These are phyloP conservation scores for Aegilops longissima DNA, from an alignment of 176 grass and related monocot genomes.

Conservation along the genomic window DNA sequence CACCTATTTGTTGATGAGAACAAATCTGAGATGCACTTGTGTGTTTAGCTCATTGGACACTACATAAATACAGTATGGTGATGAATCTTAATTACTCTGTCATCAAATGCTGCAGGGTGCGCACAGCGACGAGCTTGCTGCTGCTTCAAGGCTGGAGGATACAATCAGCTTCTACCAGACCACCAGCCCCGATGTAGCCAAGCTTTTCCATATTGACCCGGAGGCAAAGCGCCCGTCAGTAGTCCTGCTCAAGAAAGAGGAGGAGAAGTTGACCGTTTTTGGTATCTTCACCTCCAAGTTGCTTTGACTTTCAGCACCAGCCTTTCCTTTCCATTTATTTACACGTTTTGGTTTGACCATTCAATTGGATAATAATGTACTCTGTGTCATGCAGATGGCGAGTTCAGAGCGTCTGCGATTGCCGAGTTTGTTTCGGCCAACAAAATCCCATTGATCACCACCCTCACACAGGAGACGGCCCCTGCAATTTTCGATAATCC, in stretches of 20 bases:
- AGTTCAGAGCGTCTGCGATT: slow-evolving; percentile 67
- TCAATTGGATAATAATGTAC: neutral
- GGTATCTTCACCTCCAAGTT: slow-evolving; percentile 47
- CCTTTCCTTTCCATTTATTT: neutral
- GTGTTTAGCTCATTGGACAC: neutral
- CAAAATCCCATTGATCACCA: slow-evolving; percentile 82
- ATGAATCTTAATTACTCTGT: neutral
- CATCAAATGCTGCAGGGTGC: slow-evolving; percentile 49
- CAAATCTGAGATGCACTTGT: neutral
- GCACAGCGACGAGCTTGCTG: slow-evolving; percentile 70
- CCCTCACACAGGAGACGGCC: slow-evolving; percentile 71
- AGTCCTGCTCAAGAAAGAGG: slow-evolving; percentile 86
- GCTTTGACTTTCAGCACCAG: neutral
- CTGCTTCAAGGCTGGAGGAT: slow-evolving; percentile 88
- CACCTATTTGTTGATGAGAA: too few relatives aligned
- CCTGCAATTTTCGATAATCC: slow-evolving; percentile 85
- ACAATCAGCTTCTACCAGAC: slow-evolving; percentile 86
- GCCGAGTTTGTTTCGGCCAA: slow-evolving; percentile 76
- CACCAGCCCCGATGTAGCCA: slow-evolving; percentile 65
- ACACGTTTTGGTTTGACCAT: neutral
- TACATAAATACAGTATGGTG: neutral
- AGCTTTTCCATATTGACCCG: slow-evolving; percentile 81
- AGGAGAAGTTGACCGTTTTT: slow-evolving; percentile 78
- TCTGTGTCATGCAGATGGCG: slow-evolving; percentile 53
- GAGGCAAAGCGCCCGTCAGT: slow-evolving; percentile 59